Evolutionary conservation across 768 basidiomycete genomes (phyloP).

Genomic region (Epithele typhae): DNA sequence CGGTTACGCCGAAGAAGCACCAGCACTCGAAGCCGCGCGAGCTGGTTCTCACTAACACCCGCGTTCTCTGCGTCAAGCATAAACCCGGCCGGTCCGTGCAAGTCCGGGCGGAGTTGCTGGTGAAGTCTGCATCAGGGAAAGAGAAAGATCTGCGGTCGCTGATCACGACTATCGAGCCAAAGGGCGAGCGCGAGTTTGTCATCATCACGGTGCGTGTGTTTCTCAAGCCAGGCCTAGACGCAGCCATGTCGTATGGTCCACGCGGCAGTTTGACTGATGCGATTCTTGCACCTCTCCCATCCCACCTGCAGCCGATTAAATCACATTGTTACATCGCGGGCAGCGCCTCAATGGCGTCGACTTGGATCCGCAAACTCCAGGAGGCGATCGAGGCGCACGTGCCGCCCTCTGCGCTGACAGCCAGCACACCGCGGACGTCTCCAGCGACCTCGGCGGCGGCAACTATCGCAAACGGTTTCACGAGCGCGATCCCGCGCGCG

Average conservation of each 20-base stretch:
- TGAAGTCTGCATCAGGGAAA: slow-evolving; percentile 29
- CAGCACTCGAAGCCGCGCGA: slow-evolving; percentile 43
- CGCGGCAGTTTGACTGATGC: no score
- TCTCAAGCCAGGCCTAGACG: no score
- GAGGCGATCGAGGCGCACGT: slow-evolving; percentile 21
- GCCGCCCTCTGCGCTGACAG: not conserved
- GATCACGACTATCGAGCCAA: slow-evolving; percentile 45
- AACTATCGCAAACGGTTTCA: not conserved
- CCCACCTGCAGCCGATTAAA: slow-evolving; percentile 40
- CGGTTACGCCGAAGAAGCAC: slow-evolving; percentile 43
- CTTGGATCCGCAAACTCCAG: slow-evolving; percentile 30
- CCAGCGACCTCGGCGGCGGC: not conserved
- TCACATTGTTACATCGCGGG: slow-evolving; percentile 27
- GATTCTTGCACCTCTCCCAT: no score
- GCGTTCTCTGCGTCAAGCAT: slow-evolving; percentile 55
- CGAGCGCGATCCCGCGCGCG: not conserved
- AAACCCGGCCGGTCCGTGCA: slow-evolving; percentile 34
- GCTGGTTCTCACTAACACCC: slow-evolving; percentile 51
- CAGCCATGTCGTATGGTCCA: no score
- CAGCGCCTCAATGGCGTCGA: slow-evolving; percentile 22
- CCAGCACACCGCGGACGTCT: not conserved
- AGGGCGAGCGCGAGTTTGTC: slow-evolving; percentile 55
- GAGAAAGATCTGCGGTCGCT: slow-evolving; percentile 43
- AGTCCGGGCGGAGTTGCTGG: slow-evolving; percentile 49
- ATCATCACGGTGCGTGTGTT: slow-evolving; percentile 46